phyloP scores from a whole-genome alignment of 371 early-diverging fungal species.

The Funneliformis caledonium region DNA sequence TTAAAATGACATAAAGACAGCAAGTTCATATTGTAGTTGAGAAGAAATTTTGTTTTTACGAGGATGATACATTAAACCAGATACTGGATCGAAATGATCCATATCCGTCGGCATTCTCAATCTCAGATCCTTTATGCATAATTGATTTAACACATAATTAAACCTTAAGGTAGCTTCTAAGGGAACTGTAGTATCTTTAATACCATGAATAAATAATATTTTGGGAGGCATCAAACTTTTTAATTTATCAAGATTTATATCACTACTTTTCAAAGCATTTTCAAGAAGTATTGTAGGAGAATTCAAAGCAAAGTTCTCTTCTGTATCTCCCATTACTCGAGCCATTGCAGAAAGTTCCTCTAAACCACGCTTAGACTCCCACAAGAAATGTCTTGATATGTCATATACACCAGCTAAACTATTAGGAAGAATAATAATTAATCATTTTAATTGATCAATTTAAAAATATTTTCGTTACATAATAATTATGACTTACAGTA shows the following conservation, averaged over 20 bases:
- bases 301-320: slow-evolving; percentile 42
- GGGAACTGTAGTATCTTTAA: slow-evolving; percentile 45
- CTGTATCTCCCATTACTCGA: slow-evolving; percentile 64
- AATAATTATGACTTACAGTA: slow-evolving; percentile 49
- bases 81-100: slow-evolving; percentile 46
- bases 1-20: slow-evolving; percentile 13
- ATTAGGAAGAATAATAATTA: neutral
- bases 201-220: slow-evolving; percentile 49
- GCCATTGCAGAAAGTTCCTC: slow-evolving; percentile 78
- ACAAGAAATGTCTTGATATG: slow-evolving; percentile 63
- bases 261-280: slow-evolving; percentile 13
- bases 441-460: neutral
- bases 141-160: slow-evolving; percentile 44
- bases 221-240: slow-evolving; percentile 46
- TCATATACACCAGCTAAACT: slow-evolving; percentile 55
- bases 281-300: slow-evolving; percentile 45
- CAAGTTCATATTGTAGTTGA: slow-evolving; percentile 8
- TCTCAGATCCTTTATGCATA: slow-evolving; percentile 43
- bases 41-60: slow-evolving; percentile 9
- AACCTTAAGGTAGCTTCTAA: slow-evolving; percentile 43
- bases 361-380: slow-evolving; percentile 68
- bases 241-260: slow-evolving; percentile 41
- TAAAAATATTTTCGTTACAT: neutral
- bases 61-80: slow-evolving; percentile 40
- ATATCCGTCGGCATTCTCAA: slow-evolving; percentile 43